phyloP scores from a whole-genome alignment of 2,329 filamentous ascomycete species.

The Calonectria pauciramosa region DNA sequence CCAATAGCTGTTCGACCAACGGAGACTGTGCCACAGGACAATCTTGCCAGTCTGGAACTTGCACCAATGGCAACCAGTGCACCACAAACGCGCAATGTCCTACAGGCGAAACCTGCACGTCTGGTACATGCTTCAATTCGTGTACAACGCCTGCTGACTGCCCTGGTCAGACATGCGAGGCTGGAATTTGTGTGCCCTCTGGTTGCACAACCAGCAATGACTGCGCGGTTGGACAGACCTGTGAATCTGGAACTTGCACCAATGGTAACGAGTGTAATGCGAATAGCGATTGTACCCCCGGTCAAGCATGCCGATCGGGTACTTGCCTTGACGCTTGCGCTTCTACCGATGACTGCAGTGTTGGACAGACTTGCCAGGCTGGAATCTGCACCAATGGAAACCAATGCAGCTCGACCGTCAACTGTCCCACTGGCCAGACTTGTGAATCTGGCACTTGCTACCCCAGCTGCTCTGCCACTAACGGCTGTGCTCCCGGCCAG shows the following conservation, averaged over 20 bases:
- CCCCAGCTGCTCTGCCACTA: not conserved
- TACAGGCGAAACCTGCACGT: not conserved
- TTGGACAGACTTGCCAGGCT: not conserved
- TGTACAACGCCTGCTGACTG: not conserved
- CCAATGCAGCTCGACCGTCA: not conserved
- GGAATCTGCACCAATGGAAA: conserved; percentile 5
- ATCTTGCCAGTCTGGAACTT: not conserved
- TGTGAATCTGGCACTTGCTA: conserved; percentile 1
- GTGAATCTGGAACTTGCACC: not conserved
- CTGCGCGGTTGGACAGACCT: not conserved
- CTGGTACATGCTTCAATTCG: not conserved
- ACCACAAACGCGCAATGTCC: not conserved
- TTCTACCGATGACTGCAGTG: not conserved
- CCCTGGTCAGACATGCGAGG: not conserved
- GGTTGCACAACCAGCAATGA: not conserved
- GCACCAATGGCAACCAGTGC: not conserved
- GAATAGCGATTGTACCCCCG: not conserved
- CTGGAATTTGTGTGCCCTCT: not conserved
- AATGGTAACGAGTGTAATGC: not conserved
- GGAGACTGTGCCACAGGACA: not conserved
- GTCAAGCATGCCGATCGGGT: not conserved
- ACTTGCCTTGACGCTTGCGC: not conserved
- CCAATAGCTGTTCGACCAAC: not conserved
- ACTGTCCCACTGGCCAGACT: not conserved
- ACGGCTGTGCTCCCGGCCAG: not conserved